Evolutionary conservation across 352 stramenopile genomes (phyloP).

Genomic region (Globisporangium nunn): DNA sequence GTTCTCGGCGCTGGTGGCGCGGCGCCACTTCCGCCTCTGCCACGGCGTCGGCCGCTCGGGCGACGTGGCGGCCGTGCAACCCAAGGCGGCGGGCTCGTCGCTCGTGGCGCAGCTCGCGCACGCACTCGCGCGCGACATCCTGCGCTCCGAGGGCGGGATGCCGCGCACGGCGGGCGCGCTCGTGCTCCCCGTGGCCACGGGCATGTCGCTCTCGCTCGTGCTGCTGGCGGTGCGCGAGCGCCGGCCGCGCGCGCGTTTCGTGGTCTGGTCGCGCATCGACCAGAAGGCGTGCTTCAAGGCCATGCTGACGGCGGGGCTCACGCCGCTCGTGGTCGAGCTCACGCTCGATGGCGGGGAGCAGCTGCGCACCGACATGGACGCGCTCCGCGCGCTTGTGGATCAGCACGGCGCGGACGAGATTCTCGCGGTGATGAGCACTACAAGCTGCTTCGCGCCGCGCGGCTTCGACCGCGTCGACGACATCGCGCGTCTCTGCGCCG

Average conservation of each 20-base stretch:
- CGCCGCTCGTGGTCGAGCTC: slow-evolving; percentile 86
- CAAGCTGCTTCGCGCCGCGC: slow-evolving; percentile 97
- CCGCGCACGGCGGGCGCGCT: slow-evolving; percentile 63
- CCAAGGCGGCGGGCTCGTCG: slow-evolving; percentile 96
- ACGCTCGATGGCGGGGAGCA: slow-evolving; percentile 41
- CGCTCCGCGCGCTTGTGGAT: slow-evolving; percentile 60
- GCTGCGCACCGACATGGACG: slow-evolving; percentile 88
- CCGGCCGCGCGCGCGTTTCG: slow-evolving; percentile 52
- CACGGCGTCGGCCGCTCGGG: slow-evolving; percentile 97
- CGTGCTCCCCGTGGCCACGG: slow-evolving; percentile 95
- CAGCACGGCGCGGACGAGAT: slow-evolving; percentile 56
- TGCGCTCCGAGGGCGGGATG: slow-evolving; percentile 76
- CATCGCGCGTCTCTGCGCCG: slow-evolving; percentile 87
- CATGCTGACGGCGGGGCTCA: slow-evolving; percentile 90
- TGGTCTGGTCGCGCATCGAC: slow-evolving; percentile 96
- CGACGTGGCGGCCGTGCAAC: slow-evolving; percentile 97
- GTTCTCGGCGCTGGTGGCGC: slow-evolving; percentile 59
- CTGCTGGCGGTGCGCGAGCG: slow-evolving; percentile 78
- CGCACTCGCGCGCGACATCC: slow-evolving; percentile 84
- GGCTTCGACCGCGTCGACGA: slow-evolving; percentile 92
- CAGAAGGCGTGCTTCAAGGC: slow-evolving; percentile 99
- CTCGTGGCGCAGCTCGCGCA: slow-evolving; percentile 94
- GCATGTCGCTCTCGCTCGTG: slow-evolving; percentile 93
- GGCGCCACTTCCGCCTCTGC: slow-evolving; percentile 90
- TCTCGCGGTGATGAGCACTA: slow-evolving; percentile 96